phyloP scores from a whole-genome alignment of 2,329 filamentous ascomycete species.

The Fusarium phyllophilum region DNA sequence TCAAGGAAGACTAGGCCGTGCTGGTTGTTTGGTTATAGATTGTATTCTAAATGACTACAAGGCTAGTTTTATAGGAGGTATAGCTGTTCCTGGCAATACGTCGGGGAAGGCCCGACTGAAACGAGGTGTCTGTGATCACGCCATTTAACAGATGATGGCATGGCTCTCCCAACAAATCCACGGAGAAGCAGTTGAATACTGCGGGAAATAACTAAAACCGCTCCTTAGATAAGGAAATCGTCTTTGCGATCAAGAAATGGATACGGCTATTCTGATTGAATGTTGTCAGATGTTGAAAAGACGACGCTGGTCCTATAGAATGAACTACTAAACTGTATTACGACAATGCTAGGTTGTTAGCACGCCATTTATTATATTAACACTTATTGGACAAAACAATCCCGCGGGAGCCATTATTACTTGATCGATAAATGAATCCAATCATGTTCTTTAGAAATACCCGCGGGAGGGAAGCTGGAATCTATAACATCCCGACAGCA shows the following conservation, averaged over 20 bases:
- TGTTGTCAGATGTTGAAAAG: no score
- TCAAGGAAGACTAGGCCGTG: no score
- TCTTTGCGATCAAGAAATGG: no score
- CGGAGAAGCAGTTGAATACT: background rate
- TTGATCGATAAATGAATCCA: background rate
- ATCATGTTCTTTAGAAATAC: background rate
- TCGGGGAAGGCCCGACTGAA: no score
- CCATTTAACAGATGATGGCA: background rate
- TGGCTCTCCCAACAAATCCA: background rate
- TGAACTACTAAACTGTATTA: background rate
- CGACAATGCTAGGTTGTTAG: background rate
- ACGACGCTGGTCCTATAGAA: no score
- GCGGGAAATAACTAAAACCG: background rate
- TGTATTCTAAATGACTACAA: no score
- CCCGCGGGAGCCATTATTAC: background rate
- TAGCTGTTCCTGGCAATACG: background rate
- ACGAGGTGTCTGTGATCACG: background rate
- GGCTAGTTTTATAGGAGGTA: background rate
- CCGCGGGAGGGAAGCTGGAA: background rate
- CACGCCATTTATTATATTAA: background rate
- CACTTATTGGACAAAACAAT: background rate
- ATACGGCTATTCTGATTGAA: no score
- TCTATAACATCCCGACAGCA: rapidly evolving
- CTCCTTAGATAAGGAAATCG: no score
- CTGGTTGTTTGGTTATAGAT: background rate